These are phyloP conservation scores for Tagetes erecta DNA, from an alignment of 129 eudicot species.

Conservation along the genomic window DNA sequence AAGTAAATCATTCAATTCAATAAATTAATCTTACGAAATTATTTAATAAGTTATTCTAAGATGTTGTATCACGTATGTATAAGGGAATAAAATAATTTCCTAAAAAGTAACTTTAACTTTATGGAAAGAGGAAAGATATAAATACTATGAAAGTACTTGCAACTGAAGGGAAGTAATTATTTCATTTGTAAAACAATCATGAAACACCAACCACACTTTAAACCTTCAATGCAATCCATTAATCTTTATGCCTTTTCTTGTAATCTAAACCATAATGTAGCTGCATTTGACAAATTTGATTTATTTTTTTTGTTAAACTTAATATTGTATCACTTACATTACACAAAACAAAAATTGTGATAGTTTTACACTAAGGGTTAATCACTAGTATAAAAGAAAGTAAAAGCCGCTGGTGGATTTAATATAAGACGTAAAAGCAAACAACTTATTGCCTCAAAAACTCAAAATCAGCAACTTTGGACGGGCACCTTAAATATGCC, in stretches of 20 bases:
- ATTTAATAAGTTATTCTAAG: neutral
- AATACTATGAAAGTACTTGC: neutral
- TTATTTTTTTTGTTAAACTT: neutral
- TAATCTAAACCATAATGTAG: neutral
- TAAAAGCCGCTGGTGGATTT: too few relatives aligned
- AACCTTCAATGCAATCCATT: neutral
- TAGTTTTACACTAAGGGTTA: neutral
- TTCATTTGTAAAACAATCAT: conserved; percentile 9
- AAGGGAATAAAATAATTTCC: neutral
- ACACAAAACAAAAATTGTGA: neutral
- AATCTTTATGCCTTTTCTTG: neutral
- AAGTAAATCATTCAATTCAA: neutral
- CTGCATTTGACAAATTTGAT: neutral
- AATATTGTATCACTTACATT: neutral
- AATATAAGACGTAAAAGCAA: too few relatives aligned
- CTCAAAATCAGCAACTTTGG: too few relatives aligned
- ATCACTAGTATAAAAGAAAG: too few relatives aligned
- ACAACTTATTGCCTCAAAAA: too few relatives aligned
- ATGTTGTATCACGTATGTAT: neutral
- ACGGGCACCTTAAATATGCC: too few relatives aligned
- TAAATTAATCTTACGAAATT: neutral
- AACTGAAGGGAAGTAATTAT: conserved; percentile 1
- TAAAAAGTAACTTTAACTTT: conserved; percentile 1
- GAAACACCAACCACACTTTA: neutral
- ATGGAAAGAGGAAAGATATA: neutral